Evolutionary conservation across 352 stramenopile genomes (phyloP).

Genomic region (Plasmopara halstedii): DNA sequence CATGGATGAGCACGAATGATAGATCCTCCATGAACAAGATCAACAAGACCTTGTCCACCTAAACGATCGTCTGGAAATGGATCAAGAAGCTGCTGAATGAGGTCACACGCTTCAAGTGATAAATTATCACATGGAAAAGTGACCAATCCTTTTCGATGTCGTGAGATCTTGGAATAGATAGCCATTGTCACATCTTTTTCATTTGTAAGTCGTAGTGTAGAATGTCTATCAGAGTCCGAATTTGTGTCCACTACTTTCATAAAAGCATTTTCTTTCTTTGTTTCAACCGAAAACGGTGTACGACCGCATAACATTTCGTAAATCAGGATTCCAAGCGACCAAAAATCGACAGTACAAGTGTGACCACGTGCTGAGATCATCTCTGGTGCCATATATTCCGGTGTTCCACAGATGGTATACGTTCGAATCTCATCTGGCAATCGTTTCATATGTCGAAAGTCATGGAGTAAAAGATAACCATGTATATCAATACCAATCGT

Average conservation of each 20-base stretch:
- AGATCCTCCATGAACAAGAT: constrained; percentile 71
- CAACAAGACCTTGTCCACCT: constrained; percentile 62
- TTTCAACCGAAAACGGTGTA: constrained; percentile 59
- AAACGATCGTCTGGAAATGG: constrained; percentile 60
- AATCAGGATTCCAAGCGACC: constrained; percentile 77
- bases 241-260: no score
- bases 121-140: constrained; percentile 47
- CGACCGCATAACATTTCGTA: constrained; percentile 83
- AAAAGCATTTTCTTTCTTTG: constrained; percentile 7
- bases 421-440: constrained; percentile 73
- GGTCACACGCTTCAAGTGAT: constrained; percentile 41
- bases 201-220: constrained; percentile 22
- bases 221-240: constrained; percentile 24
- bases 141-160: constrained; percentile 56
- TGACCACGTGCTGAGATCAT: constrained; percentile 82
- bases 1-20: constrained; percentile 74
- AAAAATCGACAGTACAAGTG: constrained; percentile 73
- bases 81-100: constrained; percentile 65
- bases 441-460: constrained; percentile 84
- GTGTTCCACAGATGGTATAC: constrained; percentile 84
- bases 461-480: constrained; percentile 77
- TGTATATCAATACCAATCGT: constrained; percentile 76
- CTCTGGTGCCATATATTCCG: constrained; percentile 86
- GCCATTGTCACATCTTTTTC: constrained; percentile 82
- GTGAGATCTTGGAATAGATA: constrained; percentile 82